A percentile compares a stretch with the other conserved stretches of the same genome.
Conservation (phyloP, 768 basidiomycete genomes). For the Arthromyces matolae region DNA sequence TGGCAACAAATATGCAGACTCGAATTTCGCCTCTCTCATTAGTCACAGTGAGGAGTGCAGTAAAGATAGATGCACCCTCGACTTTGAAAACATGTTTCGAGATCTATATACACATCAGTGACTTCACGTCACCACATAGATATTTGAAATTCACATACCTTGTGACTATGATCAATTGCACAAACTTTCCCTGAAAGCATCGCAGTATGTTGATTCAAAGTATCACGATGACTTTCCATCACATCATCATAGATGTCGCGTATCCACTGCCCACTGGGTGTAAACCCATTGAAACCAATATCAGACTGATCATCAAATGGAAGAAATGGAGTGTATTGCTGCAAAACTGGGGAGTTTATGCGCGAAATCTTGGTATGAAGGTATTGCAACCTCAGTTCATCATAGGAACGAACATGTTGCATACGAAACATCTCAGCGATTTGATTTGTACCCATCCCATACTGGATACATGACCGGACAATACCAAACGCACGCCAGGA, state of each 20-base stretch:
- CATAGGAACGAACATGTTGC: slow-evolving; percentile 17
- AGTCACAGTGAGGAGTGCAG: neutral
- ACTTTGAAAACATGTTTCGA: slow-evolving; percentile 22
- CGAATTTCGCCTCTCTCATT: neutral
- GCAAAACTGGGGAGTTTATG: neutral
- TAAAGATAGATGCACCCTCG: slow-evolving; percentile 14
- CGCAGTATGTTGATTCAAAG: no score
- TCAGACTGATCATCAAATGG: neutral
- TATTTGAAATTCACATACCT: neutral
- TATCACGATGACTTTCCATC: slow-evolving; percentile 18
- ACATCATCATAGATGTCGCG: slow-evolving; percentile 20
- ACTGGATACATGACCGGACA: slow-evolving; percentile 17
- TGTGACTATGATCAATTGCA: no score
- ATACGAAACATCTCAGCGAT: no score
- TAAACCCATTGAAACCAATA: slow-evolving; percentile 19
- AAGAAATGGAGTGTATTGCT: slow-evolving; percentile 1
- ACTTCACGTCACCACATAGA: no score
- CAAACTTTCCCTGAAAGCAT: slow-evolving; percentile 16
- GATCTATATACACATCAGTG: slow-evolving; percentile 15
- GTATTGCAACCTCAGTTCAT: slow-evolving; percentile 10
- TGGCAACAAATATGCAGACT: neutral
- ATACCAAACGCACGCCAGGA: slow-evolving; percentile 14
- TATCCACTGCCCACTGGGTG: slow-evolving; percentile 17
- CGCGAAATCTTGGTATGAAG: slow-evolving; percentile 1
- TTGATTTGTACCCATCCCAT: slow-evolving; percentile 22